Conservation (phyloP, 164 flowering plant genomes). For the Santalum album region DNA sequence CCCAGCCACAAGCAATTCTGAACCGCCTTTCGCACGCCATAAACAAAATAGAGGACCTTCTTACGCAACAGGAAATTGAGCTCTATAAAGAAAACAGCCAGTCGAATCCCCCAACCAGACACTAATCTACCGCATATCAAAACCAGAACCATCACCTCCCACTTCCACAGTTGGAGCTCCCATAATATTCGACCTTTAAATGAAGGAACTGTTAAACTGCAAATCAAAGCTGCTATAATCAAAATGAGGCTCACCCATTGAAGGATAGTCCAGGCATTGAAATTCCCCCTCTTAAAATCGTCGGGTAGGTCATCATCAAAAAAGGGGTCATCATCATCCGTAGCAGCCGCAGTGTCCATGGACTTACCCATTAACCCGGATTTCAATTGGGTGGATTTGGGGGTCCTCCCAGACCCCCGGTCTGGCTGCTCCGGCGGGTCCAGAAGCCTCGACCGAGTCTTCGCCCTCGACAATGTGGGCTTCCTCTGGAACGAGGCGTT, state of each 20-base stretch:
- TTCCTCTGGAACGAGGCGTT: conserved; percentile 19
- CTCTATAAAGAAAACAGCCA: conserved; percentile 46
- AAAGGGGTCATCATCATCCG: conserved; percentile 49
- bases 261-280: conserved; percentile 14
- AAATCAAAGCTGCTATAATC: conserved; percentile 25
- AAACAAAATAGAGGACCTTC: conserved; percentile 51
- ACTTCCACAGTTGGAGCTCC: conserved; percentile 48
- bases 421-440: conserved; percentile 30
- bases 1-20: conserved; percentile 58
- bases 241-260: conserved; percentile 46
- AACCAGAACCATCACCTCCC: conserved; percentile 50
- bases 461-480: conserved; percentile 10
- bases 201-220: conserved; percentile 23
- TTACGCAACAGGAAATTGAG: conserved; percentile 47
- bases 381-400: conserved; percentile 15
- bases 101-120: conserved; percentile 51
- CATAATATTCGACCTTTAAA: conserved; percentile 18
- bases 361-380: conserved; percentile 18
- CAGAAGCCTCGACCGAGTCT: conserved; percentile 32
- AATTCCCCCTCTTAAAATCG: conserved; percentile 20
- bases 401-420: conserved; percentile 7
- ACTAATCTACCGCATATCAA: conserved; percentile 57
- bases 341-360: conserved; percentile 17
- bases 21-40: conserved; percentile 43
- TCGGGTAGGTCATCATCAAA: conserved; percentile 38